These are phyloP conservation scores for Leccinellum albellum DNA, from an alignment of 768 basidiomycete genomes.

Conservation along the genomic window DNA sequence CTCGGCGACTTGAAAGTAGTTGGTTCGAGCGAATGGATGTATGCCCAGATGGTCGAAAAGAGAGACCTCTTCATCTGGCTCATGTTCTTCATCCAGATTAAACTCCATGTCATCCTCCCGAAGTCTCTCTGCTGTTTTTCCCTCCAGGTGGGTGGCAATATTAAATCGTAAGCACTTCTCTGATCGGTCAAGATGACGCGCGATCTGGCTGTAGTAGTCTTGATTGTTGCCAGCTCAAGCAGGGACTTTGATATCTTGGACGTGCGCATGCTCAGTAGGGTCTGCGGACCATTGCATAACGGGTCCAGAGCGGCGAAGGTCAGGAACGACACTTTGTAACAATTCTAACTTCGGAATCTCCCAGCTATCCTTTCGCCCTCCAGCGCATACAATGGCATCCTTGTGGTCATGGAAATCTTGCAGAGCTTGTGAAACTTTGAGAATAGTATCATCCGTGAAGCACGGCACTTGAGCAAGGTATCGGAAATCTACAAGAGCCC, in stretches of 20 bases:
- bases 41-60: neutral
- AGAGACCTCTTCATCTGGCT: neutral
- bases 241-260: neutral
- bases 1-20: neutral
- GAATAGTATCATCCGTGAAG: too few relatives aligned
- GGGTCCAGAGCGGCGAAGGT: too few relatives aligned
- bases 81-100: neutral
- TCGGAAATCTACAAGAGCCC: too few relatives aligned
- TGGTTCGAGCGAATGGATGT: neutral
- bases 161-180: neutral
- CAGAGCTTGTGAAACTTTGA: too few relatives aligned
- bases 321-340: too few relatives aligned
- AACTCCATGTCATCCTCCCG: neutral
- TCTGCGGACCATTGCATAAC: too few relatives aligned
- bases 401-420: too few relatives aligned
- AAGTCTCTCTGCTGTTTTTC: neutral
- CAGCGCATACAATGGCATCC: too few relatives aligned
- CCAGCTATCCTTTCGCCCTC: too few relatives aligned
- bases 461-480: too few relatives aligned
- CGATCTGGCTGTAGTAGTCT: neutral
- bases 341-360: too few relatives aligned
- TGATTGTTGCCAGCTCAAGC: neutral
- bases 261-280: too few relatives aligned
- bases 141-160: neutral
- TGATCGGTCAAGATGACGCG: neutral